Conservation (phyloP, 768 basidiomycete genomes). For the Phaeotremella fagi region DNA sequence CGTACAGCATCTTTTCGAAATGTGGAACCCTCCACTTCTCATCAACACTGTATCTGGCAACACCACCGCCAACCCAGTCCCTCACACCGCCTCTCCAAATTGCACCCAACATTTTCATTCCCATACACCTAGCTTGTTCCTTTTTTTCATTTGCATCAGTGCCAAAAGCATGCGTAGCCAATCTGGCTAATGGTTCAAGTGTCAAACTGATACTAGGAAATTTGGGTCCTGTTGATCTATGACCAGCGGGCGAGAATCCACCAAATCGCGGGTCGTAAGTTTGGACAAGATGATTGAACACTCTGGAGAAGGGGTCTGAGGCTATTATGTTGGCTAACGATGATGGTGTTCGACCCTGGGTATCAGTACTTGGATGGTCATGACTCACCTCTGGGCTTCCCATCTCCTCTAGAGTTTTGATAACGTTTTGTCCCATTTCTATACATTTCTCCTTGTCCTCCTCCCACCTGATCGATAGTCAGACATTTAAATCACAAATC, state of each 20-base stretch:
- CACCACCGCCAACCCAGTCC: slow-evolving; percentile 51
- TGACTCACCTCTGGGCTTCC: slow-evolving; percentile 13
- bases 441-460: slow-evolving; percentile 31
- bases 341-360: slow-evolving; percentile 4
- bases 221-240: slow-evolving; percentile 42
- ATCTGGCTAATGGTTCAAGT: slow-evolving; percentile 32
- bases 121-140: slow-evolving; percentile 25
- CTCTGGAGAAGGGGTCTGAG: slow-evolving; percentile 9
- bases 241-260: slow-evolving; percentile 47
- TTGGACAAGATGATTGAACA: slow-evolving; percentile 28
- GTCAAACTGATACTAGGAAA: slow-evolving; percentile 47
- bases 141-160: slow-evolving; percentile 8
- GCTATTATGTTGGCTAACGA: slow-evolving; percentile 21
- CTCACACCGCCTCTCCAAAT: slow-evolving; percentile 50
- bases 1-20: slow-evolving; percentile 50
- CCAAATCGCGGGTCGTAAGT: slow-evolving; percentile 47
- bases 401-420: slow-evolving; percentile 32
- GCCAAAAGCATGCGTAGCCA: slow-evolving; percentile 15
- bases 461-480: slow-evolving; percentile 20
- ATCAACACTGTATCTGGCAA: slow-evolving; percentile 52
- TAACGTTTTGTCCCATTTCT: slow-evolving; percentile 28
- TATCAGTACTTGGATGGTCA: no score
- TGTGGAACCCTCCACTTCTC: slow-evolving; percentile 52
- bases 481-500: neutral
- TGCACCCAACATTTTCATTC: slow-evolving; percentile 30